Evolutionary conservation across 768 basidiomycete genomes (phyloP), one percentile per base, ranked within the genome.

Genomic region (Lentinula edodes): DNA sequence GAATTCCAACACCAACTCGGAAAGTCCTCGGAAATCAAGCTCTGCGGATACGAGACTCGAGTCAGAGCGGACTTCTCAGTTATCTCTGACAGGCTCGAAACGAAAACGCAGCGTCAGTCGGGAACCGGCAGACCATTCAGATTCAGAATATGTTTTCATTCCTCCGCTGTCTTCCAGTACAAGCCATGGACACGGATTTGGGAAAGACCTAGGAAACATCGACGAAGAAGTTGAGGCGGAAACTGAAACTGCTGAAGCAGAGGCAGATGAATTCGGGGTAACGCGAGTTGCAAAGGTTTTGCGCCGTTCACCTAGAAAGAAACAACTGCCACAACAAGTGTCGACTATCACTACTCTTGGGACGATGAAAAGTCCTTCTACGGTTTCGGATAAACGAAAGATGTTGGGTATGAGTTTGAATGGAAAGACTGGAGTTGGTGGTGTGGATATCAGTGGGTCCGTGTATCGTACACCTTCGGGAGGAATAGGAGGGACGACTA

Each of bases 291-390:
- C n/a, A 4, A 48, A 23, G 8, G 20, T 56, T 32, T 32, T 56
- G 20, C 55, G 55, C 6, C 55, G 55, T 28, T 56, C 55, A 23
- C 55, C 55, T 4, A 56, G 41, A 23, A 56, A 56, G 55, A 43
- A 28, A 32, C 39, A 41, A 28, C 3, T 36, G 0, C 13, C 16
- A 45, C 43, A 45, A 45, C 43, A 45, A 45, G 6, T 16, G 16
- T 15, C 16, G 7, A 5, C 20, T 9, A 9, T n/a, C 6, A 5
- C 46, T 23, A 20, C 46, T 9, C 46, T 48, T 5, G 9, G 16
- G 46, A 43, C 15, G 12, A 34, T 55, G 18, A 38, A 18, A 15
- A 43, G 55, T 43, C 55, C 55, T 9, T 42, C 55, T 10, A 18
- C 46, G 18, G 41, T 56, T 16, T 10, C 20, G 20, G 55, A 56